Evolutionary conservation across 176 grass and related monocot species (phyloP).

Genomic region (Triticum monococcum): DNA sequence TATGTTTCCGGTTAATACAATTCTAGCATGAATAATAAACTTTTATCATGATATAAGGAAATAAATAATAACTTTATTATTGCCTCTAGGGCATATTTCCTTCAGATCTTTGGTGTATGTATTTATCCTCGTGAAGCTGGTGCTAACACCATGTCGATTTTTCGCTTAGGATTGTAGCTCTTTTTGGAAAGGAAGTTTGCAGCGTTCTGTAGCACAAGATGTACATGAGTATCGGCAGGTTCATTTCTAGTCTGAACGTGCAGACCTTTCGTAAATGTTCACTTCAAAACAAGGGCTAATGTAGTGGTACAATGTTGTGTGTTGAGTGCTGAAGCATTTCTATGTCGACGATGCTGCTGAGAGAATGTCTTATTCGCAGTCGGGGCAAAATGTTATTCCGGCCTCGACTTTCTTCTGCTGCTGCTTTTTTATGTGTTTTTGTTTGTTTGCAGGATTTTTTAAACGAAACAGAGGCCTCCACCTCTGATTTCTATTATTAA

Average conservation of each 20-base stretch:
- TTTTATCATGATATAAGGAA: too few relatives aligned
- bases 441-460: too few relatives aligned
- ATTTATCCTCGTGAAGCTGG: not conserved
- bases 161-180: constrained; percentile 6
- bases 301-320: not conserved
- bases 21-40: too few relatives aligned
- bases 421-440: too few relatives aligned
- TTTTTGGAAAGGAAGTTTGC: not conserved
- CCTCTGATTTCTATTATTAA: too few relatives aligned
- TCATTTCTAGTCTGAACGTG: not conserved
- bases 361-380: not conserved
- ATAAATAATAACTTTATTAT: too few relatives aligned
- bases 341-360: not conserved
- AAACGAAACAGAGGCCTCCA: too few relatives aligned
- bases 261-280: not conserved
- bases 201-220: not conserved
- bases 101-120: constrained; percentile 9
- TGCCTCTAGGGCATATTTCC: too few relatives aligned
- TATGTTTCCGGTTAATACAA: too few relatives aligned
- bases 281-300: not conserved
- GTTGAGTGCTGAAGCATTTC: not conserved
- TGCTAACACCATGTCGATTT: constrained; percentile 24
- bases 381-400: too few relatives aligned
- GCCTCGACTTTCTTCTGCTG: not conserved
- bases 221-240: constrained; percentile 17